Conservation (phyloP, 2,329 filamentous ascomycete species). For the Fusarium pilosicola region DNA sequence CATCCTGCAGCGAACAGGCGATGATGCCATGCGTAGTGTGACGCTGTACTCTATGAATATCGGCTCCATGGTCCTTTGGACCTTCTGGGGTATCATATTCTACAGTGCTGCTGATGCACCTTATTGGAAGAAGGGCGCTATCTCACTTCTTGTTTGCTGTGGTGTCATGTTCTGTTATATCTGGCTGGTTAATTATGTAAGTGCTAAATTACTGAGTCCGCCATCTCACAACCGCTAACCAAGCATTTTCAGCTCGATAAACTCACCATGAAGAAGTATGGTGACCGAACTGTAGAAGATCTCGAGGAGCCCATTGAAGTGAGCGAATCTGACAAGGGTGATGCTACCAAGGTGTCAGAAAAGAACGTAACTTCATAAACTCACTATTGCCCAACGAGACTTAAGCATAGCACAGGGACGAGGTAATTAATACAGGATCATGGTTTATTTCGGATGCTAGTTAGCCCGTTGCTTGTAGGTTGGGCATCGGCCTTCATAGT, state of each 20-base stretch:
- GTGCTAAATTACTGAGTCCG: rapidly evolving
- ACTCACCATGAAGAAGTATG: constrained; percentile 5
- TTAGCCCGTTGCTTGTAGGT: background rate
- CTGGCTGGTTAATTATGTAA: constrained; percentile 29
- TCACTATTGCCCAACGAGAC: background rate
- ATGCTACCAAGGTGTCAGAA: background rate
- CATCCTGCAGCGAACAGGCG: constrained; percentile 40
- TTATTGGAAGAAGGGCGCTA: constrained; percentile 50
- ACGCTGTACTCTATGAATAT: constrained; percentile 55
- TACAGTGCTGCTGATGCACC: constrained; percentile 55
- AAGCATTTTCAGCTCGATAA: background rate
- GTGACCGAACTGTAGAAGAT: background rate
- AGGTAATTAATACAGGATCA: background rate
- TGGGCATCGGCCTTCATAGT: background rate
- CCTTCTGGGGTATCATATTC: constrained; percentile 57
- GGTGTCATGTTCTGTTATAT: constrained; percentile 33
- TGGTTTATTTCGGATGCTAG: rapidly evolving
- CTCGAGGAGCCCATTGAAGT: background rate
- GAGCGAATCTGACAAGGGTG: background rate
- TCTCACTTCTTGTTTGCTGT: constrained; percentile 34
- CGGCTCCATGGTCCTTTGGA: constrained; percentile 52
- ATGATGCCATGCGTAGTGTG: constrained; percentile 54
- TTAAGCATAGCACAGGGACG: no score
- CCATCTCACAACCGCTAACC: background rate
- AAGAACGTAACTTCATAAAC: background rate